Evolutionary conservation across 192 early-diverging fungal species (phyloP), one percentile per base, ranked within the genome.

Genomic region (Coemansia sp.): DNA sequence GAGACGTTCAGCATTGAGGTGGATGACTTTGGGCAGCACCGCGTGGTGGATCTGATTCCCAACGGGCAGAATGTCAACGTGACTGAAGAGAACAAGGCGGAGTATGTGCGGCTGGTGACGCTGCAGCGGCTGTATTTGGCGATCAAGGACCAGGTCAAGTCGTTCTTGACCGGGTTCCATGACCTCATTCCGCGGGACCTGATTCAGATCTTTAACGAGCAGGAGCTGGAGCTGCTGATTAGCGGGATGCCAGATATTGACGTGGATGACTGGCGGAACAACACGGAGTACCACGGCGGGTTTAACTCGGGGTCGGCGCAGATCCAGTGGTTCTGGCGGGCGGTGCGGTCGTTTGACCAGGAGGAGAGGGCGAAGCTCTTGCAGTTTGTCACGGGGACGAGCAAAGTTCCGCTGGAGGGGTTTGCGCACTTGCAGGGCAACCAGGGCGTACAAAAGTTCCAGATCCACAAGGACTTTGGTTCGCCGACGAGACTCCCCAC

Each of bases 261-360:
- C 73, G 92, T 99, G 58, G 97, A 99, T 69, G 97, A 99, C 76
- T 98, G 96, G 97, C 94, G 94, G 70, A 99, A 99, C 82, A 97
- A 95, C 81, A 94, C 95, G 11, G 93, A 93, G 76, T 99, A 99
- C 71, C 92, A 94, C 65, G 92, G 93, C 59, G 92, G 93, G 39
- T 99, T 95, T 75, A 87, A 88, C 18, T 74, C 84, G 11, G 83
- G 90, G 18, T 92, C 93, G 20, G 92, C 93, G 21, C 95, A 95
- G 71, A 90, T 99, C 43, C 94, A 96, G 72, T 95, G 95, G 94
- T 99, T 99, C 86, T 99, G 97, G 97, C 85, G 97, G 36, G 95
- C 93, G 0, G 97, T 99, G 24, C 88, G 97, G 21, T 94, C 91
- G 73, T 97, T 97, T 77, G 90, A 92, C 69, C 97, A 97, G 79